phyloP scores from a whole-genome alignment of 2,329 filamentous ascomycete species.

The Geosmithia flava region DNA sequence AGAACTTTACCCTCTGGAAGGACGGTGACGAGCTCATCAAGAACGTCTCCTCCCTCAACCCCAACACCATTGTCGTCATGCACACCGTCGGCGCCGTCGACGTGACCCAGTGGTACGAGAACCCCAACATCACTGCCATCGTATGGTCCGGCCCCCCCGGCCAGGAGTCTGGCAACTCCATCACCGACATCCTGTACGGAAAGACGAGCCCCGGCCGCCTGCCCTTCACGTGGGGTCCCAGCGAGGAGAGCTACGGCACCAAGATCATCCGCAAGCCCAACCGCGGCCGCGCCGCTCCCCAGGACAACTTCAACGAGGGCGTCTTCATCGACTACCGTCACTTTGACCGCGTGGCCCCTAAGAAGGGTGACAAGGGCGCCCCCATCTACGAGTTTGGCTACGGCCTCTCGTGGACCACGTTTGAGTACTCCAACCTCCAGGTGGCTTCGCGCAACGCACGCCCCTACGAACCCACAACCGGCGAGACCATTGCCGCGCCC shows the following conservation, averaged over 20 bases:
- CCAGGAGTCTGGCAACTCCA: slow-evolving; percentile 69
- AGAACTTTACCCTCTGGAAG: slow-evolving; percentile 85
- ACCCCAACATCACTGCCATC: slow-evolving; percentile 72
- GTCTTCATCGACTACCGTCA: slow-evolving; percentile 61
- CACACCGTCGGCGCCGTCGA: slow-evolving; percentile 76
- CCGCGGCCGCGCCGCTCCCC: slow-evolving; percentile 53
- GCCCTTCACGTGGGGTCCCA: slow-evolving; percentile 68
- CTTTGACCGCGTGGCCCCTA: slow-evolving; percentile 49
- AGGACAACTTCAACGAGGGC: slow-evolving; percentile 64
- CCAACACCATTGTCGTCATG: slow-evolving; percentile 86
- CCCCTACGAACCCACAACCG: slow-evolving; percentile 46
- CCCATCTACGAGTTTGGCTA: slow-evolving; percentile 75
- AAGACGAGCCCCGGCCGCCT: slow-evolving; percentile 66
- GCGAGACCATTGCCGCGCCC: slow-evolving; percentile 51
- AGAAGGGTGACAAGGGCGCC: slow-evolving; percentile 21
- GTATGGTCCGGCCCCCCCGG: slow-evolving; percentile 74
- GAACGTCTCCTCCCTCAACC: slow-evolving; percentile 63
- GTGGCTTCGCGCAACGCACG: slow-evolving; percentile 36
- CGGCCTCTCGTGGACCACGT: slow-evolving; percentile 71
- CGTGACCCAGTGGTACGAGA: slow-evolving; percentile 60
- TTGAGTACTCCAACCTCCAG: slow-evolving; percentile 58
- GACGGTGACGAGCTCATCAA: slow-evolving; percentile 70
- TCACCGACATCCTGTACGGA: slow-evolving; percentile 76
- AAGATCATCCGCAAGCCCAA: slow-evolving; percentile 58
- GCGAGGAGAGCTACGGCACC: slow-evolving; percentile 54